phyloP scores from a whole-genome alignment of 2,329 filamentous ascomycete species.

The Aspergillus sp. region DNA sequence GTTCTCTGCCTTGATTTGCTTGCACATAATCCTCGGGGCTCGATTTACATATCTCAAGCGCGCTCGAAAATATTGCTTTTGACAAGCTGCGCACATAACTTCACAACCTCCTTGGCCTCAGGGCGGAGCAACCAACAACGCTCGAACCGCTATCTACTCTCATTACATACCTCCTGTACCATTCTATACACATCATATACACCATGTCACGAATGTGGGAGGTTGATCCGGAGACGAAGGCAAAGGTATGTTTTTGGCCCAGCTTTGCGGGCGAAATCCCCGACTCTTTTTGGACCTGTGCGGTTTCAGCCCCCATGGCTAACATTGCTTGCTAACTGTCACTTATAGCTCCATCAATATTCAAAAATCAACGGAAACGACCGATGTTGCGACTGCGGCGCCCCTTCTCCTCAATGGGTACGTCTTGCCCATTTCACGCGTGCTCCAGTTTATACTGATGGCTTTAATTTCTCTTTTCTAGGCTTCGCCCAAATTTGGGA shows the following conservation, averaged over 20 bases:
- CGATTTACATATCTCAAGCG: background rate
- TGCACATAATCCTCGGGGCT: background rate
- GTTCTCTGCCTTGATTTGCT: background rate
- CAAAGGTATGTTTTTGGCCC: conserved; percentile 64
- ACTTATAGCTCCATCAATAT: conserved; percentile 74
- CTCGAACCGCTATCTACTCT: background rate
- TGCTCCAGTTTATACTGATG: background rate
- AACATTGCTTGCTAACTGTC: conserved; percentile 9
- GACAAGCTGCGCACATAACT: background rate
- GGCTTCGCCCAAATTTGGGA: conserved; percentile 90
- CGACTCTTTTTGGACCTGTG: background rate
- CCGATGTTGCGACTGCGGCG: conserved; percentile 90
- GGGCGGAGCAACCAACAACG: conserved; percentile 1
- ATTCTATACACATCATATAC: background rate
- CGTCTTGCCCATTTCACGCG: conserved; percentile 29
- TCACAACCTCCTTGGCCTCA: background rate
- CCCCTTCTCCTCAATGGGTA: conserved; percentile 97
- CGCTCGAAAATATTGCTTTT: background rate
- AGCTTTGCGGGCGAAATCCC: background rate
- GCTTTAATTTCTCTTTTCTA: conserved; percentile 26
- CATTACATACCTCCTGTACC: background rate
- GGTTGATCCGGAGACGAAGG: conserved; percentile 94
- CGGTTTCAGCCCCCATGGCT: conserved; percentile 6
- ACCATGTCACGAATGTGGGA: conserved; percentile 84
- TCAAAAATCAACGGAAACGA: conserved; percentile 90